Evolutionary conservation across 345 rosid species (phyloP).

Genomic region (Lepidium africanum): DNA sequence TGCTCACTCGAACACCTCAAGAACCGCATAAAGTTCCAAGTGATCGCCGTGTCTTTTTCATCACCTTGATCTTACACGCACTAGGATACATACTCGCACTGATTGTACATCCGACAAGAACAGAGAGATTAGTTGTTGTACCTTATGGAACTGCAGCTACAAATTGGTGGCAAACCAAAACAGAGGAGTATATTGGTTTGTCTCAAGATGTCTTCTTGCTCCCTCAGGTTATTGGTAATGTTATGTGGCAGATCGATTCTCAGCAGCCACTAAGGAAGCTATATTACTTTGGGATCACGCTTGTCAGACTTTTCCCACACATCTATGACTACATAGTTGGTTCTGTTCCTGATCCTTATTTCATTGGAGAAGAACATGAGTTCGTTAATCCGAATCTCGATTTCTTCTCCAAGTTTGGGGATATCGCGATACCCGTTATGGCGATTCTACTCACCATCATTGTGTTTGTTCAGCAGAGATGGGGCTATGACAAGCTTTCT

Average conservation of each 20-base stretch:
- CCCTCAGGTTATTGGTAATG: constrained; percentile 74
- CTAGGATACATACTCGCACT: constrained; percentile 50
- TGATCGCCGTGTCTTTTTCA: constrained; percentile 48
- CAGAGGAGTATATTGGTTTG: constrained; percentile 81
- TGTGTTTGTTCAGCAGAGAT: constrained; percentile 69
- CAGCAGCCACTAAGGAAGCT: constrained; percentile 52
- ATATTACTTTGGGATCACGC: constrained; percentile 61
- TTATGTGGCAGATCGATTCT: constrained; percentile 62
- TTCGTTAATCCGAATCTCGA: constrained; percentile 63
- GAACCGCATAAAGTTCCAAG: constrained; percentile 62
- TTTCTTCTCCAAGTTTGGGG: constrained; percentile 72
- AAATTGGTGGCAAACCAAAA: constrained; percentile 53
- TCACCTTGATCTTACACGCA: constrained; percentile 40
- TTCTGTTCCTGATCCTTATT: constrained; percentile 59
- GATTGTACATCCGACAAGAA: constrained; percentile 38
- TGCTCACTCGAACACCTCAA: constrained; percentile 38
- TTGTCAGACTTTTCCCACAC: constrained; percentile 73
- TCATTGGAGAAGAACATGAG: constrained; percentile 49
- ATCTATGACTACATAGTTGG: constrained; percentile 52
- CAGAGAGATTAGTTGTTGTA: constrained; percentile 23
- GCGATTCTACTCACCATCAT: constrained; percentile 49
- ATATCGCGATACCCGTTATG: constrained; percentile 55
- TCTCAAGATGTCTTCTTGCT: constrained; percentile 85
- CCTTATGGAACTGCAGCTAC: neutral
- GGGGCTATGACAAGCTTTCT: constrained; percentile 66